A percentile compares a stretch with the other conserved stretches of the same genome.
phyloP scores from a whole-genome alignment of 352 stramenopile genomes.

The Lagenidium sp. region DNA sequence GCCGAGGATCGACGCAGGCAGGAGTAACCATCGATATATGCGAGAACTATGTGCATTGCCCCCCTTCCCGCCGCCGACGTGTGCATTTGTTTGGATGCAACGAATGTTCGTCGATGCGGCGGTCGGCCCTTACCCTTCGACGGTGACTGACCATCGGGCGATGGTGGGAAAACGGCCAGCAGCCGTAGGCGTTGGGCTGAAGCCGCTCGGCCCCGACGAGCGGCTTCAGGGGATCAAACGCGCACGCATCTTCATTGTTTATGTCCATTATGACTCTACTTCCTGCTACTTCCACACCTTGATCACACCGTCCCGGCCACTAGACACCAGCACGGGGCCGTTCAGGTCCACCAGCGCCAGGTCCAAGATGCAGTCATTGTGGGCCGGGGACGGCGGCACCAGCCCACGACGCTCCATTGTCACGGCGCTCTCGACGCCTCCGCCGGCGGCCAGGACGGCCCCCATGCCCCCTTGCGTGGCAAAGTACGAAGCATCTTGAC shows the following conservation, averaged over 20 bases:
- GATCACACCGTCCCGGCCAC: conserved; percentile 92
- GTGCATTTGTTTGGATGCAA: neutral
- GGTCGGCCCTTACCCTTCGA: too few species aligned
- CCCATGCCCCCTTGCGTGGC: conserved; percentile 35
- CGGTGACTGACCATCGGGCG: too few species aligned
- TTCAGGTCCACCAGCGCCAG: conserved; percentile 92
- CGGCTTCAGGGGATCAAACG: too few species aligned
- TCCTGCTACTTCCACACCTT: conserved; percentile 91
- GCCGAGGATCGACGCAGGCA: too few species aligned
- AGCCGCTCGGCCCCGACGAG: too few species aligned
- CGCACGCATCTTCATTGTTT: too few species aligned
- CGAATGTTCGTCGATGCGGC: neutral
- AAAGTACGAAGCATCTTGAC: conserved; percentile 74
- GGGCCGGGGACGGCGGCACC: conserved; percentile 73
- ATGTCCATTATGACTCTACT: neutral
- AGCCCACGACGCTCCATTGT: conserved; percentile 86
- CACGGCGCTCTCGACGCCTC: conserved; percentile 58
- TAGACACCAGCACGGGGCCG: conserved; percentile 88
- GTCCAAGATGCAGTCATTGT: conserved; percentile 94
- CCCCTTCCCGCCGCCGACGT: neutral
- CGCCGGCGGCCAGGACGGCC: conserved; percentile 29
- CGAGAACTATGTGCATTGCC: too few species aligned
- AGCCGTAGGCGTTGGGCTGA: too few species aligned
- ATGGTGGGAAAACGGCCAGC: too few species aligned
- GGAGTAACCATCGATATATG: too few species aligned